Evolutionary conservation across 306 rosid genomes (phyloP).

Genomic region (Mimosa bimucronata): DNA sequence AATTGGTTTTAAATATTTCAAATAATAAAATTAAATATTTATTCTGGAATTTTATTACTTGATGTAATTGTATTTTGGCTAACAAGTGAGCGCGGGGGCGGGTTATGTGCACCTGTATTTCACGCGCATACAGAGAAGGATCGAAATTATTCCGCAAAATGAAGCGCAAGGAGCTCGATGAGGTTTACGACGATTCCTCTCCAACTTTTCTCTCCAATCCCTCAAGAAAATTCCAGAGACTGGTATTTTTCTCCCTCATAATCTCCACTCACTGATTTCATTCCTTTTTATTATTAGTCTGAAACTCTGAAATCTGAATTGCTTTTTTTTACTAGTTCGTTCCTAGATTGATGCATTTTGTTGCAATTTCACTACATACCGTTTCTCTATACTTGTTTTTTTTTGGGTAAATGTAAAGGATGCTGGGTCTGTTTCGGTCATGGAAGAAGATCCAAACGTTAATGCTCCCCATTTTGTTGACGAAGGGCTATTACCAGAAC

Average conservation of each 20-base stretch:
- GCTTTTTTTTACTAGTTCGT: background rate
- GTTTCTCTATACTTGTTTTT: background rate
- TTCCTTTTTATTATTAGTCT: background rate
- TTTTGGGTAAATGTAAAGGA: background rate
- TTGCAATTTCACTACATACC: background rate
- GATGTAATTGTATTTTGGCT: no score
- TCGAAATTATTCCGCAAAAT: background rate
- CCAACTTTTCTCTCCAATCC: background rate
- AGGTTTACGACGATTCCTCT: background rate
- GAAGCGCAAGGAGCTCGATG: slow-evolving; percentile 14
- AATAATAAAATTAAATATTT: no score
- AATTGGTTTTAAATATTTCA: no score
- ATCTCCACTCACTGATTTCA: slow-evolving; percentile 1
- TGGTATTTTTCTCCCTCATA: slow-evolving; percentile 6
- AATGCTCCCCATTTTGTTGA: background rate
- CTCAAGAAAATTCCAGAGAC: slow-evolving; percentile 1
- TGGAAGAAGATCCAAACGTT: slow-evolving; percentile 4
- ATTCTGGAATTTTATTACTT: no score
- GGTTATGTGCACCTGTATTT: background rate
- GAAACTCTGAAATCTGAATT: background rate
- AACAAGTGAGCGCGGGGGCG: background rate
- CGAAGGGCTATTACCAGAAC: background rate
- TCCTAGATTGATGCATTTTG: background rate
- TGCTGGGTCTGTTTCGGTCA: slow-evolving; percentile 1
- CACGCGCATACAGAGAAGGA: background rate